Evolutionary conservation across 495 filamentous ascomycete species (phyloP).

Genomic region (Aspergillus ellipticus): DNA sequence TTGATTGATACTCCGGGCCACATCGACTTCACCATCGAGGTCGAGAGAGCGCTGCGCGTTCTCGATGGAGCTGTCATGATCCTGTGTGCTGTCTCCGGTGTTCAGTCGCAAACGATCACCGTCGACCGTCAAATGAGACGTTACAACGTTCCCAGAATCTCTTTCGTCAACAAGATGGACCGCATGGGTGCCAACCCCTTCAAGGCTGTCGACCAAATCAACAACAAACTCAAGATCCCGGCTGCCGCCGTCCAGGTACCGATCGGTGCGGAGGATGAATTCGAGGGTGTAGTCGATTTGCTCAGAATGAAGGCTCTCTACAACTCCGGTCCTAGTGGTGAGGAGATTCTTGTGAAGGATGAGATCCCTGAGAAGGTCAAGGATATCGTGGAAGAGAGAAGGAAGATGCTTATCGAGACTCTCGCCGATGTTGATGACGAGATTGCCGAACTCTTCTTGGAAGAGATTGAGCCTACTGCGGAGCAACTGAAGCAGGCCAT

Average conservation of each 20-base stretch:
- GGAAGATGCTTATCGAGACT: slow-evolving; percentile 84
- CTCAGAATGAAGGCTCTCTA: slow-evolving; percentile 90
- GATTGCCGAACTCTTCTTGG: slow-evolving; percentile 94
- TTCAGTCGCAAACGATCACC: slow-evolving; percentile 97
- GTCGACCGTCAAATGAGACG: slow-evolving; percentile 98
- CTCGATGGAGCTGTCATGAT: slow-evolving; percentile 99
- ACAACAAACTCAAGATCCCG: slow-evolving; percentile 84
- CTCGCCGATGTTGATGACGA: slow-evolving; percentile 97
- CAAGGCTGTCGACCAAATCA: slow-evolving; percentile 96
- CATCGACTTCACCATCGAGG: slow-evolving; percentile 99
- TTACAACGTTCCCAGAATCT: slow-evolving; percentile 93
- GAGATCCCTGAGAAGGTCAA: slow-evolving; percentile 76
- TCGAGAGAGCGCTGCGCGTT: slow-evolving; percentile 92
- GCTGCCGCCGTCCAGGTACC: slow-evolving; percentile 95
- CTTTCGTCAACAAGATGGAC: slow-evolving; percentile 99
- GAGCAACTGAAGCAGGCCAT: slow-evolving; percentile 88
- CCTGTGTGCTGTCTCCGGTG: slow-evolving; percentile 93
- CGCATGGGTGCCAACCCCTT: slow-evolving; percentile 98
- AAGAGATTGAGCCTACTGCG: slow-evolving; percentile 70
- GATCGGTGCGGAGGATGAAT: slow-evolving; percentile 88
- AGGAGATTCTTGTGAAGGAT: slow-evolving; percentile 65
- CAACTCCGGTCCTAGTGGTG: slow-evolving; percentile 79
- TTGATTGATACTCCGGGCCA: slow-evolving; percentile 98
- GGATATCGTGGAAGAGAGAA: slow-evolving; percentile 70
- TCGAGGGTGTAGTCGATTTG: slow-evolving; percentile 91